These are phyloP conservation scores for Mrakia blollopis DNA, from an alignment of 768 basidiomycete genomes.

Conservation along the genomic window DNA sequence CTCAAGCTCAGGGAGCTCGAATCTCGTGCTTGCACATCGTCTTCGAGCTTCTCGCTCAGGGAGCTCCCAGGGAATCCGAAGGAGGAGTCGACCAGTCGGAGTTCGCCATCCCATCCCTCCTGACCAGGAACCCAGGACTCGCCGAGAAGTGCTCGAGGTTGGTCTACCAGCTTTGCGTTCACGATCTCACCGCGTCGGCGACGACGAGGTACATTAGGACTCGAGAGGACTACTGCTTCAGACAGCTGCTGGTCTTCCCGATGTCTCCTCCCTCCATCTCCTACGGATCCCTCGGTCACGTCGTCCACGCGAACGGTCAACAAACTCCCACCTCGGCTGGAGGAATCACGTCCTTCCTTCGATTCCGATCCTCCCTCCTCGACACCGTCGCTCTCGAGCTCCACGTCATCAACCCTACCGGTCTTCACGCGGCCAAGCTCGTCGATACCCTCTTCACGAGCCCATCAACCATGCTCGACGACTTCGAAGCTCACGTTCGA, in stretches of 20 bases:
- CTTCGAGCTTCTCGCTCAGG: slow-evolving; percentile 67
- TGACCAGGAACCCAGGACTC: slow-evolving; percentile 57
- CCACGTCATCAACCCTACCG: slow-evolving; percentile 74
- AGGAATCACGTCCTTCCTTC: slow-evolving; percentile 68
- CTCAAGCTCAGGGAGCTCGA: slow-evolving; percentile 37
- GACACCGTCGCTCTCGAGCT: slow-evolving; percentile 82
- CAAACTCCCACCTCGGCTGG: slow-evolving; percentile 55
- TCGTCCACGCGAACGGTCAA: slow-evolving; percentile 66
- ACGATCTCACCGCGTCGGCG: slow-evolving; percentile 72
- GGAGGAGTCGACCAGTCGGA: slow-evolving; percentile 14
- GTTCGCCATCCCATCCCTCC: slow-evolving; percentile 35
- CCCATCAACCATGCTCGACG: slow-evolving; percentile 46
- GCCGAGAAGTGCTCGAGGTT: slow-evolving; percentile 82
- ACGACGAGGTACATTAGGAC: slow-evolving; percentile 81
- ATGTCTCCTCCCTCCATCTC: slow-evolving; percentile 53
- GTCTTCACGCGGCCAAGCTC: slow-evolving; percentile 60
- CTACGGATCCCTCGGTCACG: slow-evolving; percentile 53
- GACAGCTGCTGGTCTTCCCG: slow-evolving; percentile 74
- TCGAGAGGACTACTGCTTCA: slow-evolving; percentile 79
- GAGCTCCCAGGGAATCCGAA: slow-evolving; percentile 39
- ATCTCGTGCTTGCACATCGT: slow-evolving; percentile 72
- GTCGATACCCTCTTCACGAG: slow-evolving; percentile 70
- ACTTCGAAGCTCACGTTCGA: slow-evolving; percentile 45
- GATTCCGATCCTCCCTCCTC: slow-evolving; percentile 74
- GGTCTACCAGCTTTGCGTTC: slow-evolving; percentile 79